Conservation (phyloP, 1,284 basidiomycete genomes). For the Ustilago esculenta region DNA sequence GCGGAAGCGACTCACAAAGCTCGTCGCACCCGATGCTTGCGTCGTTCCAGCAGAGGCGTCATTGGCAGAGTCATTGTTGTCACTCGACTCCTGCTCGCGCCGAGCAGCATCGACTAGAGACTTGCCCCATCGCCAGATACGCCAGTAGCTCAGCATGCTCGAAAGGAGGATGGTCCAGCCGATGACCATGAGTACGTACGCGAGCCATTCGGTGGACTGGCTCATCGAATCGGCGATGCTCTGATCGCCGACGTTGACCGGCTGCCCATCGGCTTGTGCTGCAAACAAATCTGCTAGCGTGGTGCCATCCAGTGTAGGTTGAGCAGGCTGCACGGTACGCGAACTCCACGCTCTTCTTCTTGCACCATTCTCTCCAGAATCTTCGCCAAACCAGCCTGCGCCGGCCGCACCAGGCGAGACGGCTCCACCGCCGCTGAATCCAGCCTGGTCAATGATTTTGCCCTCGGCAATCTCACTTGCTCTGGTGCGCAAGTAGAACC, state of each 20-base stretch:
- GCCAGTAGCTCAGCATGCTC: slow-evolving; percentile 79
- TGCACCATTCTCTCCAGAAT: slow-evolving; percentile 6
- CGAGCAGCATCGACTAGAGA: slow-evolving; percentile 54
- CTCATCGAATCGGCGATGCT: slow-evolving; percentile 67
- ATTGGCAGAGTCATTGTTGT: slow-evolving; percentile 1
- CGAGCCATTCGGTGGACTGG: slow-evolving; percentile 78
- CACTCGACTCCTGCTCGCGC: slow-evolving; percentile 43
- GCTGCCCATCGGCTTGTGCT: slow-evolving; percentile 63
- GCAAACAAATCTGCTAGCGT: slow-evolving; percentile 61
- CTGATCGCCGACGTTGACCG: slow-evolving; percentile 68
- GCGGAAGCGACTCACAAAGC: slow-evolving; percentile 41
- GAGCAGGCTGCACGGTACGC: slow-evolving; percentile 14
- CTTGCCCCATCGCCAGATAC: slow-evolving; percentile 57
- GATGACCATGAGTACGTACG: slow-evolving; percentile 87
- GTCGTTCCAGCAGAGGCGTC: not conserved
- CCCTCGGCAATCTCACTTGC: slow-evolving; percentile 67
- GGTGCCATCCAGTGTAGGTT: slow-evolving; percentile 21
- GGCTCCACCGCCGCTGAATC: slow-evolving; percentile 6
- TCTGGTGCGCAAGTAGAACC: slow-evolving; percentile 78
- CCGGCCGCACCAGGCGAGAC: slow-evolving; percentile 41
- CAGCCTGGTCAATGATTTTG: slow-evolving; percentile 28
- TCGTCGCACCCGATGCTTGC: slow-evolving; percentile 10
- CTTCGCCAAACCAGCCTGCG: slow-evolving; percentile 59
- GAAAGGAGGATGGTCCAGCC: slow-evolving; percentile 83
- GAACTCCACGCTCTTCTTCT: slow-evolving; percentile 17